A percentile compares a stretch with the other conserved stretches of the same genome.
Evolutionary conservation across 768 basidiomycete genomes (phyloP).

Genomic region (Mycena alexandri): DNA sequence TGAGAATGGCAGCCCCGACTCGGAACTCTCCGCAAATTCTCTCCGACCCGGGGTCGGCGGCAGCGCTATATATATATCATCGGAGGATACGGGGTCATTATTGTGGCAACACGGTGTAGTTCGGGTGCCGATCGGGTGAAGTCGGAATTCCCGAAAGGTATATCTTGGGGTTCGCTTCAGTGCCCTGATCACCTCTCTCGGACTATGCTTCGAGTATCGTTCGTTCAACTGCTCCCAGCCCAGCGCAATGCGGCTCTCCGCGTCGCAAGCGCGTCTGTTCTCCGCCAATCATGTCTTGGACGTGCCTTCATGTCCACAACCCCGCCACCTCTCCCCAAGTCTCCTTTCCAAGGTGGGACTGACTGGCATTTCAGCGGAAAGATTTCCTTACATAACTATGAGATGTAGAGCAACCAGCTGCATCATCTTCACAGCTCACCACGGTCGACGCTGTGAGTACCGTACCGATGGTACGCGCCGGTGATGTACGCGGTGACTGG

Average conservation of each 20-base stretch:
- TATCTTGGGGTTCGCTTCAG: background rate
- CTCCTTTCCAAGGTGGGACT: no score
- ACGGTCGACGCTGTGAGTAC: constrained; percentile 64
- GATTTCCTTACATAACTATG: no score
- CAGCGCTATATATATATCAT: no score
- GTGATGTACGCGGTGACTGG: constrained; percentile 91
- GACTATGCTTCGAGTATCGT: constrained; percentile 22
- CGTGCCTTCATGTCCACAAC: constrained; percentile 27
- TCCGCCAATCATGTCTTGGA: background rate
- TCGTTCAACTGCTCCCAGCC: constrained; percentile 14
- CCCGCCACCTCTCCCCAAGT: background rate
- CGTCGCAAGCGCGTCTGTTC: background rate
- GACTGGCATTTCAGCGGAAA: no score
- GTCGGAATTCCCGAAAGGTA: background rate
- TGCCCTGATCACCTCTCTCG: background rate
- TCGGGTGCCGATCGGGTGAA: constrained; percentile 25
- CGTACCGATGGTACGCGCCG: constrained; percentile 66
- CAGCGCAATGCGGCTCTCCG: constrained; percentile 28
- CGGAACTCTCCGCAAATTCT: no score
- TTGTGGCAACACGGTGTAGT: constrained; percentile 7
- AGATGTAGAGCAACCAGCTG: background rate
- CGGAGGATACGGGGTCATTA: no score
- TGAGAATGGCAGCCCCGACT: no score
- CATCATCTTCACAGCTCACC: constrained; percentile 44
- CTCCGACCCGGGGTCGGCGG: no score